Conservation (phyloP, 306 rosid species). For the Rubus idaeus region DNA sequence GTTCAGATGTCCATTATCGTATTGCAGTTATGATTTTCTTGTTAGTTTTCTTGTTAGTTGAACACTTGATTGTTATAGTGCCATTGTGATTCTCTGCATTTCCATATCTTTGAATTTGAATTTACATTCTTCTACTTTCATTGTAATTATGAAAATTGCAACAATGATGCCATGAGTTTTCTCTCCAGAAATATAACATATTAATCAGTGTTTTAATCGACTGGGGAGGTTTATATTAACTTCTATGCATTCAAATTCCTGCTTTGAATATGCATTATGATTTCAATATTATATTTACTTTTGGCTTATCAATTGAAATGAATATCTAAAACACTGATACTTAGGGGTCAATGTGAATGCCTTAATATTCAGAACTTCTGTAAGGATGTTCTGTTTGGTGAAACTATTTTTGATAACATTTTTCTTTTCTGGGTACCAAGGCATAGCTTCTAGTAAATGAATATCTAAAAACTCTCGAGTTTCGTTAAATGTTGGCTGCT, state of each 20-base stretch:
- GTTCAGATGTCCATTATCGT: slow-evolving; percentile 8
- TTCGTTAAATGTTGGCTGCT: too few relatives aligned
- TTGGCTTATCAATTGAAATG: background rate
- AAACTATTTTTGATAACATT: too few relatives aligned
- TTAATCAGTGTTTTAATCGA: background rate
- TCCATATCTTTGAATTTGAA: background rate
- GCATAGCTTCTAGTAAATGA: background rate
- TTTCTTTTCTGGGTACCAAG: too few relatives aligned
- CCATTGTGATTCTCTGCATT: background rate
- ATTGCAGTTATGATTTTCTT: slow-evolving; percentile 12
- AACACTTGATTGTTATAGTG: background rate
- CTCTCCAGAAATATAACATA: background rate
- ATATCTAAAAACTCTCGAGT: background rate
- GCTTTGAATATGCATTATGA: background rate
- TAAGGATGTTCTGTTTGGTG: background rate
- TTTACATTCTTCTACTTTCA: background rate
- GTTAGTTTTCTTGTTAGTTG: too few relatives aligned
- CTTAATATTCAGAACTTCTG: background rate
- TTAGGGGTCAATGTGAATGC: background rate
- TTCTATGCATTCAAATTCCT: background rate
- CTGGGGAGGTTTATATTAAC: background rate
- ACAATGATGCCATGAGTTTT: too few relatives aligned
- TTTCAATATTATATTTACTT: background rate
- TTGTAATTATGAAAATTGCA: background rate
- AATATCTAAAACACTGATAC: background rate